A percentile compares a stretch with the other conserved stretches of the same genome.
phyloP scores from a whole-genome alignment of 495 filamentous ascomycete genomes.

The Penicillium arizonense region DNA sequence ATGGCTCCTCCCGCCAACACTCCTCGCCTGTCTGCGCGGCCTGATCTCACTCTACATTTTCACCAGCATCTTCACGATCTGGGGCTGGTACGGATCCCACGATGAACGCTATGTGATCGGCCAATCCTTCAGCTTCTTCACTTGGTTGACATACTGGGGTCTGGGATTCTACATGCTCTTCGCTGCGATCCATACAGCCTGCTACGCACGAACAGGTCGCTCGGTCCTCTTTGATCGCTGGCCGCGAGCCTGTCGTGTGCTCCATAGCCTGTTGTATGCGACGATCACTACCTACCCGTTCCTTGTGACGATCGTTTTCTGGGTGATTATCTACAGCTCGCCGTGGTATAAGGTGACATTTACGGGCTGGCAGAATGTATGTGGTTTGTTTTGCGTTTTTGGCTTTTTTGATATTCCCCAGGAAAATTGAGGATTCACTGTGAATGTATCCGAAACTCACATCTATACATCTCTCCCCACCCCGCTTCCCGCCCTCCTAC shows the following conservation, averaged over 20 bases:
- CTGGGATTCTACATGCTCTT: conserved; percentile 73
- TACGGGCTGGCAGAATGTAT: conserved; percentile 64
- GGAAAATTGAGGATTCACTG: background rate
- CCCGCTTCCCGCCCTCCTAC: conserved; percentile 1
- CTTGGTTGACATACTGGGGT: conserved; percentile 75
- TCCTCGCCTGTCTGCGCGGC: conserved; percentile 57
- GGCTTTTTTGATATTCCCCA: background rate
- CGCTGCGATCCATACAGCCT: conserved; percentile 61
- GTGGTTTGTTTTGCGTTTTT: conserved; percentile 7
- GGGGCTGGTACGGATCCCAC: conserved; percentile 56
- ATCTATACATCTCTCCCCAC: conserved; percentile 1
- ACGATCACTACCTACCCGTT: conserved; percentile 69
- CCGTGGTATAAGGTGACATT: conserved; percentile 52
- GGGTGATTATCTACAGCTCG: conserved; percentile 44
- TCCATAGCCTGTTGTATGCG: conserved; percentile 65
- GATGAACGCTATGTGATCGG: conserved; percentile 37
- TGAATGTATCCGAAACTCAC: background rate
- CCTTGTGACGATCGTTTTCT: conserved; percentile 60
- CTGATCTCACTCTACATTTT: conserved; percentile 70
- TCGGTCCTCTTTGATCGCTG: conserved; percentile 58
- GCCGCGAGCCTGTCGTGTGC: conserved; percentile 59
- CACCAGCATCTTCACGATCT: conserved; percentile 64
- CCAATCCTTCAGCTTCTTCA: conserved; percentile 75
- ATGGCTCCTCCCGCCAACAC: conserved; percentile 66
- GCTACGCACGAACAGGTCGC: conserved; percentile 57